These are phyloP conservation scores for Chrysoporthe deuterocubensis DNA, from an alignment of 2,329 filamentous ascomycete species.

Conservation along the genomic window DNA sequence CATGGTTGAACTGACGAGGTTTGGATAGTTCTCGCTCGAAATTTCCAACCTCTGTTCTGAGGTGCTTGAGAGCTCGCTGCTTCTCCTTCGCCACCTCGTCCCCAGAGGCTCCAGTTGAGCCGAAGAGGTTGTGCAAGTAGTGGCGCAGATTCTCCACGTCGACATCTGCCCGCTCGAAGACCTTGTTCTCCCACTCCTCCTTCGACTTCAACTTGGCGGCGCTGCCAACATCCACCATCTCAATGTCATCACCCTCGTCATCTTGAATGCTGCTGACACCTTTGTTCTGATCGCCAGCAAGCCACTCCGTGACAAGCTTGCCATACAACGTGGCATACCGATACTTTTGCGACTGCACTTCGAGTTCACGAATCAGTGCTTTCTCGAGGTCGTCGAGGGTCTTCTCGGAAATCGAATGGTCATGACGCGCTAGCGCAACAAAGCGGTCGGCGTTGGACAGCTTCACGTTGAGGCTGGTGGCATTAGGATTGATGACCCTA, in stretches of 20 bases:
- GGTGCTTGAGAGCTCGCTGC: constrained; percentile 31
- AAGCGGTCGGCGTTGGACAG: constrained; percentile 47
- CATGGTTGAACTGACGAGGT: constrained; percentile 41
- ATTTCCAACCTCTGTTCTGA: constrained; percentile 35
- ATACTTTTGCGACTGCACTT: constrained; percentile 48
- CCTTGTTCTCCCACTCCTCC: constrained; percentile 49
- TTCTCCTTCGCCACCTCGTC: constrained; percentile 32
- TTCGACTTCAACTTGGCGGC: constrained; percentile 45
- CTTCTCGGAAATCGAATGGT: constrained; percentile 44
- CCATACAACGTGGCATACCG: constrained; percentile 50
- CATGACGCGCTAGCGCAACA: constrained; percentile 44
- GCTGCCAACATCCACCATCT: constrained; percentile 44
- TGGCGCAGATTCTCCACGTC: constrained; percentile 42
- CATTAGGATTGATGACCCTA: constrained; percentile 38
- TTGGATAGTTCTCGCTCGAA: constrained; percentile 39
- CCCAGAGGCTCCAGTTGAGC: constrained; percentile 20
- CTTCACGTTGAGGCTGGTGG: constrained; percentile 36
- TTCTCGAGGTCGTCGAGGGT: constrained; percentile 42
- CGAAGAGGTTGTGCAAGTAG: constrained; percentile 49
- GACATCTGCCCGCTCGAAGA: constrained; percentile 45
- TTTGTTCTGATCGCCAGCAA: constrained; percentile 36
- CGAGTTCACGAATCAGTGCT: constrained; percentile 43
- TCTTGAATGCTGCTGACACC: constrained; percentile 31
- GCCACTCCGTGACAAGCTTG: constrained; percentile 53
- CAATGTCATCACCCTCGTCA: constrained; percentile 24